phyloP scores from a whole-genome alignment of 225 moss, liverwort and hornwort species.

The Rhytidiadelphus loreus region DNA sequence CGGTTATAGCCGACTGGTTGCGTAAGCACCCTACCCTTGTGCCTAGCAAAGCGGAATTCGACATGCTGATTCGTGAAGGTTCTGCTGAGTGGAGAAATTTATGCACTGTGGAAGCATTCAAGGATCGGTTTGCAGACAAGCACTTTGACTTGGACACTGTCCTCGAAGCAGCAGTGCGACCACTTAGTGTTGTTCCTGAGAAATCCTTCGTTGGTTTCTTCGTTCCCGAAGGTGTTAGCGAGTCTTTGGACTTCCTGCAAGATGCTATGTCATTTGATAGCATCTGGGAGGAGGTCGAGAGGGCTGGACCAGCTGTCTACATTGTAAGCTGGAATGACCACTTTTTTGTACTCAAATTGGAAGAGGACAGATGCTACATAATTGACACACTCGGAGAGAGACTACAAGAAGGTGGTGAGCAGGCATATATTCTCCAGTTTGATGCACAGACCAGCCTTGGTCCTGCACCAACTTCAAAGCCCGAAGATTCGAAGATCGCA shows the following conservation, averaged over 20 bases:
- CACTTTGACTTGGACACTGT: constrained; percentile 95
- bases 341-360: constrained; percentile 87
- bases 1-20: constrained; percentile 92
- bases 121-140: constrained; percentile 72
- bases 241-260: constrained; percentile 70
- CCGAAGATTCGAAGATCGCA: constrained; percentile 23
- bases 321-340: constrained; percentile 99
- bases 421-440: constrained; percentile 94
- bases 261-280: constrained; percentile 71
- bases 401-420: constrained; percentile 86
- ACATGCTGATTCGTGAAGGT: constrained; percentile 94
- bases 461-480: constrained; percentile 16
- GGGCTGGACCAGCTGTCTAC: constrained; percentile 74
- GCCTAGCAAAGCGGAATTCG: constrained; percentile 96
- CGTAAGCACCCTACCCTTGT: constrained; percentile 79
- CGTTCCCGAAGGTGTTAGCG: constrained; percentile 69
- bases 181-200: constrained; percentile 56
- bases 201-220: constrained; percentile 85
- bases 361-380: constrained; percentile 71
- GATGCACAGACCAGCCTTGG: constrained; percentile 50
- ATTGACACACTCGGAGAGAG: constrained; percentile 96
- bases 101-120: constrained; percentile 82
- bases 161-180: constrained; percentile 72
- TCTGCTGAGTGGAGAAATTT: constrained; percentile 96
- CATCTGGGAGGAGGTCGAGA: constrained; percentile 82